Conservation (phyloP, 2,329 filamentous ascomycete species). For the Fonsecaea erecta region DNA sequence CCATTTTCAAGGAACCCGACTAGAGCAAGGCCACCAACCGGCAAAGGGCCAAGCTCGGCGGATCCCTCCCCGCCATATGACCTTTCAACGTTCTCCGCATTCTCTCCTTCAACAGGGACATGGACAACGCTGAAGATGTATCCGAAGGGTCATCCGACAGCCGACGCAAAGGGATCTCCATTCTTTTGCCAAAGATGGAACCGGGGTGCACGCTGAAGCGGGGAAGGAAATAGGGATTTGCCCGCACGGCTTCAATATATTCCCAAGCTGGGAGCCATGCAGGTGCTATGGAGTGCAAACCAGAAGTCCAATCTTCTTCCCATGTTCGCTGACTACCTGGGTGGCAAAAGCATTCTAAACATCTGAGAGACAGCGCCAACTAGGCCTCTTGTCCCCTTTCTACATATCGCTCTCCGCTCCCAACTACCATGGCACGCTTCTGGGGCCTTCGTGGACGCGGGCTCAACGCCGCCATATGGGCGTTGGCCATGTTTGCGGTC, state of each 20-base stretch:
- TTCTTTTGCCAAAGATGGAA: background rate
- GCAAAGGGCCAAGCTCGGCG: background rate
- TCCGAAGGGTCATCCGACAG: background rate
- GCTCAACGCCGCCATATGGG: slow-evolving; percentile 20
- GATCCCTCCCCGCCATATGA: background rate
- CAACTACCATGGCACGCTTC: background rate
- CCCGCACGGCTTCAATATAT: background rate
- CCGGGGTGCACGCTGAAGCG: background rate
- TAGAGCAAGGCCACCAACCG: background rate
- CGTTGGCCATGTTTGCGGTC: slow-evolving; percentile 41
- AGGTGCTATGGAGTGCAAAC: background rate
- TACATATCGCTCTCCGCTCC: background rate
- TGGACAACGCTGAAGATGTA: background rate
- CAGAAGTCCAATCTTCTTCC: background rate
- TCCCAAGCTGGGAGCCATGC: background rate
- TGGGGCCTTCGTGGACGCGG: slow-evolving; percentile 9
- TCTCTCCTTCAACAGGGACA: background rate
- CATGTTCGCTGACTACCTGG: background rate
- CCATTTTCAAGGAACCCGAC: background rate
- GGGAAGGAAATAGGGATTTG: background rate
- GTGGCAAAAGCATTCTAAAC: background rate
- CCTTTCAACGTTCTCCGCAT: background rate
- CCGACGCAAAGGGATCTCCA: background rate
- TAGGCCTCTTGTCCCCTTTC: background rate
- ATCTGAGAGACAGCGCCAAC: background rate